Evolutionary conservation across 805 yeast genomes (phyloP).

Genomic region (Hanseniaspora thailandica): DNA sequence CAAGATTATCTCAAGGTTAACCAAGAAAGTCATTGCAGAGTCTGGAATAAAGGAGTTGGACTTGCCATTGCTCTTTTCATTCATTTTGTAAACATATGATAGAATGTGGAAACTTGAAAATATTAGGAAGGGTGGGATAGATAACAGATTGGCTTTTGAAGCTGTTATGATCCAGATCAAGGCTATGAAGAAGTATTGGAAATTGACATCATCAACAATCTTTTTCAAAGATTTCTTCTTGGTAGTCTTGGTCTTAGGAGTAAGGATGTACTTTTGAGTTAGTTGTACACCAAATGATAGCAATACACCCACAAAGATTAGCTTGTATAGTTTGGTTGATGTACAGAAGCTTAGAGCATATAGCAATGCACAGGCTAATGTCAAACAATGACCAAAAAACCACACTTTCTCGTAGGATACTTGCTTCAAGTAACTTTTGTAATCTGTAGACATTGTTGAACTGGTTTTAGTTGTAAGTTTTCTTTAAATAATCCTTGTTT

Average conservation of each 20-base stretch:
- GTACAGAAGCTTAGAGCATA: conserved; percentile 30
- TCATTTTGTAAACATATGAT: conserved; percentile 35
- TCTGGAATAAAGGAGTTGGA: conserved; percentile 49
- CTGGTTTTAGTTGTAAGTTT: too few relatives aligned
- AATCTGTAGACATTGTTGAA: neutral
- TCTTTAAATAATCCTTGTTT: too few relatives aligned
- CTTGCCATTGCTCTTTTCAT: conserved; percentile 35
- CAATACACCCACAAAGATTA: conserved; percentile 51
- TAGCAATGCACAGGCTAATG: conserved; percentile 32
- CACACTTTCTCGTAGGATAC: conserved; percentile 49
- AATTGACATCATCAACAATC: conserved; percentile 50
- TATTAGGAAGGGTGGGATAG: conserved; percentile 61
- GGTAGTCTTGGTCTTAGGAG: conserved; percentile 19
- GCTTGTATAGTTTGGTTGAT: conserved; percentile 41
- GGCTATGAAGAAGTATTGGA: conserved; percentile 56
- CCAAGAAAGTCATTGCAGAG: conserved; percentile 24
- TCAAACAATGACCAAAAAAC: conserved; percentile 53
- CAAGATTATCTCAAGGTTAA: conserved; percentile 34
- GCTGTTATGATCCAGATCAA: conserved; percentile 47
- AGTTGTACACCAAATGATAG: conserved; percentile 67
- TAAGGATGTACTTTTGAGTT: conserved; percentile 40
- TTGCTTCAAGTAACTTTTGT: neutral
- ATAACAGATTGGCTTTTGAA: conserved; percentile 36
- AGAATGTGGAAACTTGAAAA: conserved; percentile 76
- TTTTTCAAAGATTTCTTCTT: conserved; percentile 20